Conservation (phyloP, 2,329 filamentous ascomycete species). For the Neopestalotiopsis rosae region DNA sequence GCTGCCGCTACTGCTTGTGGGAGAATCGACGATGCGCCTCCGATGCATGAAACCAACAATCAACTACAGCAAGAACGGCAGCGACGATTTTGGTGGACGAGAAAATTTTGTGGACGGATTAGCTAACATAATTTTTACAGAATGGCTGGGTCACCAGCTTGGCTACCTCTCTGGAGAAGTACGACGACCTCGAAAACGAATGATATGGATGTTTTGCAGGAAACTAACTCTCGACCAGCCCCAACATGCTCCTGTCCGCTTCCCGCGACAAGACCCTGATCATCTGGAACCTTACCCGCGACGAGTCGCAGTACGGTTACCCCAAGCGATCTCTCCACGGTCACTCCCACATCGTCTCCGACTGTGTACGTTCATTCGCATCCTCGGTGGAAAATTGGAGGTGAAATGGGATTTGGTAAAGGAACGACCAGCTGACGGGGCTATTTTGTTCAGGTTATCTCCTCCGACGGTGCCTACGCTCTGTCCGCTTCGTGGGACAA, state of each 20-base stretch:
- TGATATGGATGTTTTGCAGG: constrained; percentile 10
- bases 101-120: constrained; percentile 16
- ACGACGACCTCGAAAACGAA: constrained; percentile 44
- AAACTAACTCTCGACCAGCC: constrained; percentile 58
- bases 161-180: constrained; percentile 99
- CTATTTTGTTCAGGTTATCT: constrained; percentile 79
- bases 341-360: constrained; percentile 99
- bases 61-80: constrained; percentile 1
- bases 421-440: constrained; percentile 33
- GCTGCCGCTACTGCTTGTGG: constrained; percentile 29
- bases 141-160: constrained; percentile 99
- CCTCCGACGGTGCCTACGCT: constrained; percentile 98
- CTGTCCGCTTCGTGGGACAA: constrained; percentile 99
- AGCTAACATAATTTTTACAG: constrained; percentile 44
- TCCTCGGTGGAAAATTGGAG: constrained; percentile 20
- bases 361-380: constrained; percentile 80
- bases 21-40: constrained; percentile 17
- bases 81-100: constrained; percentile 12
- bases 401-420: constrained; percentile 8
- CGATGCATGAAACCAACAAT: background rate
- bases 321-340: constrained; percentile 98
- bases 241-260: constrained; percentile 99
- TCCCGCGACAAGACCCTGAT: constrained; percentile 99
- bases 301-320: constrained; percentile 97
- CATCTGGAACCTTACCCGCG: constrained; percentile 99